Evolutionary conservation across 768 basidiomycete genomes (phyloP).

Genomic region (Suillus bovinus): DNA sequence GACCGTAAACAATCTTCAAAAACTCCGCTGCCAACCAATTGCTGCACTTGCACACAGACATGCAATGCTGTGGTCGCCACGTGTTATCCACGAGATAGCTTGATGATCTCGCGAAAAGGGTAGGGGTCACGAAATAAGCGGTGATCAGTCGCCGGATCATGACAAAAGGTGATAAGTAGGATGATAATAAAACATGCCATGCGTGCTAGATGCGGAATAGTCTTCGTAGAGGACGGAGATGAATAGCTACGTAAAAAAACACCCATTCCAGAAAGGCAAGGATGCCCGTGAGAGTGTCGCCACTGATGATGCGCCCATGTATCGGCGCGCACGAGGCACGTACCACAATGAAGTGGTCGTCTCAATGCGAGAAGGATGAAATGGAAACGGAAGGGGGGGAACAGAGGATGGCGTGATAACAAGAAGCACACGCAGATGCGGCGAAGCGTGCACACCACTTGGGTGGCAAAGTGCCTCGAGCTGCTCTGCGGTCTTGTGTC

Average conservation of each 20-base stretch:
- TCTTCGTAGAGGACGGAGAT: conserved; percentile 26
- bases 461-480: conserved; percentile 56
- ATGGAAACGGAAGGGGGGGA: conserved; percentile 47
- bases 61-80: conserved; percentile 33
- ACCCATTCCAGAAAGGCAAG: conserved; percentile 16
- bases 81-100: conserved; percentile 28
- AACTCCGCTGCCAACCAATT: conserved; percentile 27
- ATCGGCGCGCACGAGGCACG: conserved; percentile 76
- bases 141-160: conserved; percentile 47
- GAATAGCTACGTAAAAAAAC: conserved; percentile 26
- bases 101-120: conserved; percentile 24
- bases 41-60: conserved; percentile 28
- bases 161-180: conserved; percentile 37
- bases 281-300: conserved; percentile 27
- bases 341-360: conserved; percentile 82
- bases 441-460: conserved; percentile 55
- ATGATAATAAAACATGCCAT: conserved; percentile 43
- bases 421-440: conserved; percentile 50
- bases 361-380: conserved; percentile 58
- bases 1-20: conserved; percentile 26
- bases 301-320: conserved; percentile 61
- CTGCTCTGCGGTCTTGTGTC: conserved; percentile 68
- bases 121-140: conserved; percentile 33
- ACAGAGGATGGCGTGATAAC: conserved; percentile 41
- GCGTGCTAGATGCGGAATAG: conserved; percentile 24